Percentiles rank a stretch among this genome's conserved stretches.
phyloP scores from a whole-genome alignment of 2,329 filamentous ascomycete genomes.

The Neoascochyta sp. region DNA sequence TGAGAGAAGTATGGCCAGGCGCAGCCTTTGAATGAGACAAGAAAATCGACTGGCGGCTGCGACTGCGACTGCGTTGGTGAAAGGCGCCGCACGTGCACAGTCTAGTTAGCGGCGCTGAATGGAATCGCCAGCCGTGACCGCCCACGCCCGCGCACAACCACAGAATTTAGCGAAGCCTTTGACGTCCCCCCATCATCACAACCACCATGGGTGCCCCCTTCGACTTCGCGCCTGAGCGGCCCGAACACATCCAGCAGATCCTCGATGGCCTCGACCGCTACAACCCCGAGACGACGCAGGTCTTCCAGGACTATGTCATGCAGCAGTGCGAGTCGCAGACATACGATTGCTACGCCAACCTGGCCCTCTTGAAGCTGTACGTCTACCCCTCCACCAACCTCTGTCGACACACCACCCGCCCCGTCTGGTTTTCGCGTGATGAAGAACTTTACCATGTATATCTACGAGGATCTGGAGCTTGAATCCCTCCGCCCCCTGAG shows the following conservation, averaged over 20 bases:
- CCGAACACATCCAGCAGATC: conserved; percentile 86
- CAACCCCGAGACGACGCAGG: conserved; percentile 91
- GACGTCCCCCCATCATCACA: conserved; percentile 5
- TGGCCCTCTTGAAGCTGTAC: conserved; percentile 95
- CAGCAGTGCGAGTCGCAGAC: conserved; percentile 94
- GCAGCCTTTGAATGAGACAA: too few species aligned
- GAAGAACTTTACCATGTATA: too few species aligned
- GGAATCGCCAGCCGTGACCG: too few species aligned
- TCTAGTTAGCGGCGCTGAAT: too few species aligned
- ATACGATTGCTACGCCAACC: conserved; percentile 94
- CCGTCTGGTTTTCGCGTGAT: too few species aligned
- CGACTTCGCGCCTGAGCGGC: conserved; percentile 88
- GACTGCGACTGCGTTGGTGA: too few species aligned
- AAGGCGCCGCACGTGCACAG: too few species aligned
- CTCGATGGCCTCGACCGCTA: conserved; percentile 97
- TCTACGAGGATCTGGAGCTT: conserved; percentile 64
- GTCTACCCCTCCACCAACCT: conserved; percentile 42
- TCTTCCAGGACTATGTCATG: conserved; percentile 91
- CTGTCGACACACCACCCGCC: too few species aligned
- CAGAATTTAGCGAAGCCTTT: conserved; percentile 5
- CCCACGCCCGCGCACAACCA: conserved; percentile 8
- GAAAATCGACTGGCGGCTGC: too few species aligned
- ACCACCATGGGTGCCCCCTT: conserved; percentile 53
- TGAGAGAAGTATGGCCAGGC: too few species aligned
- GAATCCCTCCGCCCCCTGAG: conserved; percentile 65